Percentiles rank a stretch among this genome's conserved stretches.
Evolutionary conservation across 805 yeast genomes (phyloP).

Genomic region (Saccharomycopsis sp.): DNA sequence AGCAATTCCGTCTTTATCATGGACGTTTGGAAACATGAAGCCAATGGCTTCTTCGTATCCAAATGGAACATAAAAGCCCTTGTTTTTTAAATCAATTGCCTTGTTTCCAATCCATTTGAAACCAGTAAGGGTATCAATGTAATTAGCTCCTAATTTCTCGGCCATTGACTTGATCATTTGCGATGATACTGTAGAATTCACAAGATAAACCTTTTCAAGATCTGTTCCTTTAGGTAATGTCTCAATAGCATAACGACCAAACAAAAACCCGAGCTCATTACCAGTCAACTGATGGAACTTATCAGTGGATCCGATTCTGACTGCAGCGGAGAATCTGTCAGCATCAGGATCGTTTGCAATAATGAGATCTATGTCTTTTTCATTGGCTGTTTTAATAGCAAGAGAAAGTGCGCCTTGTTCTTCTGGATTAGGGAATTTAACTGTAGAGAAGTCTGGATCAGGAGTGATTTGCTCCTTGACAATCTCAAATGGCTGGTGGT

Average conservation of each 20-base stretch:
- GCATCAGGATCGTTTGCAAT: constrained; percentile 97
- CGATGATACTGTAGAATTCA: constrained; percentile 91
- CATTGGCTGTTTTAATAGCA: constrained; percentile 60
- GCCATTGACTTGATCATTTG: constrained; percentile 74
- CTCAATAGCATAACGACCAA: constrained; percentile 59
- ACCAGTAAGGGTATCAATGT: constrained; percentile 84
- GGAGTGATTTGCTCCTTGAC: constrained; percentile 66
- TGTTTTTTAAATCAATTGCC: constrained; percentile 60
- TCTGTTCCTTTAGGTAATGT: constrained; percentile 24
- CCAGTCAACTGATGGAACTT: constrained; percentile 82
- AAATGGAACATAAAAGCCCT: constrained; percentile 72
- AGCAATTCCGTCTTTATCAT: constrained; percentile 89
- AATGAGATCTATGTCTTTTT: constrained; percentile 44
- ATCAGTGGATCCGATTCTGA: constrained; percentile 34
- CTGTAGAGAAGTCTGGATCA: constrained; percentile 83
- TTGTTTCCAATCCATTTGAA: constrained; percentile 96
- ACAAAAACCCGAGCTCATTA: constrained; percentile 81
- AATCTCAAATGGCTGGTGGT: constrained; percentile 46
- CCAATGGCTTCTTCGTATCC: constrained; percentile 97
- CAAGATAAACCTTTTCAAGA: constrained; percentile 41
- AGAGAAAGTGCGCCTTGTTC: constrained; percentile 83
- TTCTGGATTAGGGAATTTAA: constrained; percentile 90
- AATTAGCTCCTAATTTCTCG: constrained; percentile 48
- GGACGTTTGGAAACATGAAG: constrained; percentile 76
- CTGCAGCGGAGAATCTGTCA: constrained; percentile 82